A percentile compares a stretch with the other conserved stretches of the same genome.
Conservation (phyloP, 495 filamentous ascomycete species). For the Penicillium longicatenatum region DNA sequence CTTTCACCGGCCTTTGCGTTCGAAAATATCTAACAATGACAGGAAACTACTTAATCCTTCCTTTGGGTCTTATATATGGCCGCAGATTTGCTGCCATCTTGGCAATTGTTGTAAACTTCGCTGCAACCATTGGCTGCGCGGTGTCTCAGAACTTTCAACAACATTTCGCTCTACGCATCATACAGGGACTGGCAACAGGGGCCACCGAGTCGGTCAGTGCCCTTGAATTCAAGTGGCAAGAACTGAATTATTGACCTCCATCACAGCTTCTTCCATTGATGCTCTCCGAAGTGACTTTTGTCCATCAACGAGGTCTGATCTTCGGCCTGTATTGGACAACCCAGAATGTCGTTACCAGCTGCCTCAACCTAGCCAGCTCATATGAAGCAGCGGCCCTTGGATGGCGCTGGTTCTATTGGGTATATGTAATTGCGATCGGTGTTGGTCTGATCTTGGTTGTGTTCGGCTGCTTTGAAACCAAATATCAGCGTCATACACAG, state of each 20-base stretch:
- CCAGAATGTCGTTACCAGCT: conserved; percentile 35
- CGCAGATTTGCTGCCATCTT: conserved; percentile 27
- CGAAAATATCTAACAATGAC: not conserved
- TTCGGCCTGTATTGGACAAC: conserved; percentile 39
- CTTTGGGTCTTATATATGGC: conserved; percentile 32
- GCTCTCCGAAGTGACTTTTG: conserved; percentile 36
- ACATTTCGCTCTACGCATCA: conserved; percentile 34
- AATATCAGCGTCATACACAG: conserved; percentile 26
- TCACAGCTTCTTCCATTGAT: conserved; percentile 37
- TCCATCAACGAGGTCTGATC: conserved; percentile 33
- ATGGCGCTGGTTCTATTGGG: conserved; percentile 46
- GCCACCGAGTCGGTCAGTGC: conserved; percentile 36
- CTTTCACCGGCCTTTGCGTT: not conserved
- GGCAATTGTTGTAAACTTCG: conserved; percentile 27
- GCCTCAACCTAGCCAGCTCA: conserved; percentile 32
- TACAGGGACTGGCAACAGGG: conserved; percentile 37
- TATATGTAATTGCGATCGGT: conserved; percentile 33
- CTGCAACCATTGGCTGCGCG: conserved; percentile 32
- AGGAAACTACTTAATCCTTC: conserved; percentile 39
- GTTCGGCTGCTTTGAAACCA: conserved; percentile 35
- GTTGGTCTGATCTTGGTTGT: conserved; percentile 34
- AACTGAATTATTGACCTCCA: not conserved
- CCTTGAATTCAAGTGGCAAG: not conserved
- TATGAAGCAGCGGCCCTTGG: conserved; percentile 35
- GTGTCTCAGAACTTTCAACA: conserved; percentile 29